These are phyloP conservation scores for Tricholoma flavovirens DNA, from an alignment of 768 basidiomycete genomes.

Conservation along the genomic window DNA sequence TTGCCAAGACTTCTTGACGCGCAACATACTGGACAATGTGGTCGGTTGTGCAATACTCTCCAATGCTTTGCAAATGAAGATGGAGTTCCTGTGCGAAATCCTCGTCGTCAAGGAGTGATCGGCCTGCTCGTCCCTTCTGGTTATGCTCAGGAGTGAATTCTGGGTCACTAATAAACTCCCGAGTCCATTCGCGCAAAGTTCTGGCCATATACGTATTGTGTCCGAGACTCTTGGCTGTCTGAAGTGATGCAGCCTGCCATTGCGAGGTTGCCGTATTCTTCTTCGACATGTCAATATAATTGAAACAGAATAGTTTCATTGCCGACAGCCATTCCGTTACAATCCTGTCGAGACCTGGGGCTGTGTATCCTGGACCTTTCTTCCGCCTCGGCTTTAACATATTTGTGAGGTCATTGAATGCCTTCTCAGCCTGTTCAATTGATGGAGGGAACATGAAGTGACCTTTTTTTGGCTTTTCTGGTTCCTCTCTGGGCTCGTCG, in stretches of 20 bases:
- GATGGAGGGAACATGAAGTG: neutral
- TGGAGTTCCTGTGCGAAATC: too few relatives aligned
- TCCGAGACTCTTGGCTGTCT: neutral
- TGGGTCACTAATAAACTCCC: neutral
- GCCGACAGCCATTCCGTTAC: neutral
- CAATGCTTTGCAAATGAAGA: too few relatives aligned
- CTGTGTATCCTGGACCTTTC: neutral
- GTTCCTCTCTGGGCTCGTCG: neutral
- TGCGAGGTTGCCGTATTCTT: neutral
- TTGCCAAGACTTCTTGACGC: neutral
- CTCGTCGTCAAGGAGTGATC: neutral
- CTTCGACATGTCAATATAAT: neutral
- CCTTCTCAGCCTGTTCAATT: neutral
- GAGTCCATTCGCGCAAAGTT: neutral
- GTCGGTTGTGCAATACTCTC: too few relatives aligned
- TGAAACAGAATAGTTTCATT: neutral
- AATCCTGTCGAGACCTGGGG: neutral
- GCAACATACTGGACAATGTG: neutral
- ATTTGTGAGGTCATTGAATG: neutral
- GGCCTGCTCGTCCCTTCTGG: neutral
- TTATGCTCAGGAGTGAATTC: neutral
- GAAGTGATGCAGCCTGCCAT: neutral
- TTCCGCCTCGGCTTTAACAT: neutral
- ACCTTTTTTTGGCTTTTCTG: neutral
- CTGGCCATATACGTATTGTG: conserved; percentile 5